Percentiles rank a stretch among this genome's conserved stretches.
phyloP scores from a whole-genome alignment of 2,329 filamentous ascomycete genomes.

The Fusarium incarnatum region DNA sequence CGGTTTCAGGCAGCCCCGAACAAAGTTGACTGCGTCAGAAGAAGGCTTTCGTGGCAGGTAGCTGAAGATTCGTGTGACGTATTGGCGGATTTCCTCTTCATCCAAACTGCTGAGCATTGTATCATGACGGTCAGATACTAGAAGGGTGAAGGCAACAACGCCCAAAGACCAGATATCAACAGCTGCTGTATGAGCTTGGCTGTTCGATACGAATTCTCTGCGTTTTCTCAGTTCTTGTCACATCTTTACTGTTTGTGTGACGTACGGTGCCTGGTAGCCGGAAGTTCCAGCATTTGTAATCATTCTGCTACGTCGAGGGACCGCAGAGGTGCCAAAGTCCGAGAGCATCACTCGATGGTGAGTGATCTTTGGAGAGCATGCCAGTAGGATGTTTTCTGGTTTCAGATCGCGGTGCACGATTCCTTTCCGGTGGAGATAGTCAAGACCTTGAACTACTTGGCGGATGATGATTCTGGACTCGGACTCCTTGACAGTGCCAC shows the following conservation, averaged over 20 bases:
- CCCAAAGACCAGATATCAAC: slow-evolving; percentile 68
- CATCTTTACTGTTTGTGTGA: neutral
- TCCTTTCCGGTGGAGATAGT: slow-evolving; percentile 62
- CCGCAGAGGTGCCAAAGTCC: slow-evolving; percentile 64
- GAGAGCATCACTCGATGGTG: slow-evolving; percentile 62
- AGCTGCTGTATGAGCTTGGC: slow-evolving; percentile 48
- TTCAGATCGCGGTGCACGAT: slow-evolving; percentile 67
- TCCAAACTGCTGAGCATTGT: slow-evolving; percentile 46
- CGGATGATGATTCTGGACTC: slow-evolving; percentile 59
- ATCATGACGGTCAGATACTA: slow-evolving; percentile 44
- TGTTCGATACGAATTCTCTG: slow-evolving; percentile 55
- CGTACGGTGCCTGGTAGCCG: slow-evolving; percentile 63
- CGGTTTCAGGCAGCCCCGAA: slow-evolving; percentile 49
- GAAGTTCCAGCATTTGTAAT: slow-evolving; percentile 59
- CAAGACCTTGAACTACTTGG: slow-evolving; percentile 60
- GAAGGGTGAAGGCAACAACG: slow-evolving; percentile 56
- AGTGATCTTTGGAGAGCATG: slow-evolving; percentile 56
- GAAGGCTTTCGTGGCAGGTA: slow-evolving; percentile 37
- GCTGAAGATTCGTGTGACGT: slow-evolving; percentile 34
- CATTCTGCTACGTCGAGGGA: slow-evolving; percentile 57
- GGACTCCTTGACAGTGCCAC: slow-evolving; percentile 53
- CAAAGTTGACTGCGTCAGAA: slow-evolving; percentile 45
- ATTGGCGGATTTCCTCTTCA: slow-evolving; percentile 42
- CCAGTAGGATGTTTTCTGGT: slow-evolving; percentile 65
- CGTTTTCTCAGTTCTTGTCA: slow-evolving; percentile 1